Conservation (phyloP, 129 eudicot genomes). For the Flaveria trinervia region DNA sequence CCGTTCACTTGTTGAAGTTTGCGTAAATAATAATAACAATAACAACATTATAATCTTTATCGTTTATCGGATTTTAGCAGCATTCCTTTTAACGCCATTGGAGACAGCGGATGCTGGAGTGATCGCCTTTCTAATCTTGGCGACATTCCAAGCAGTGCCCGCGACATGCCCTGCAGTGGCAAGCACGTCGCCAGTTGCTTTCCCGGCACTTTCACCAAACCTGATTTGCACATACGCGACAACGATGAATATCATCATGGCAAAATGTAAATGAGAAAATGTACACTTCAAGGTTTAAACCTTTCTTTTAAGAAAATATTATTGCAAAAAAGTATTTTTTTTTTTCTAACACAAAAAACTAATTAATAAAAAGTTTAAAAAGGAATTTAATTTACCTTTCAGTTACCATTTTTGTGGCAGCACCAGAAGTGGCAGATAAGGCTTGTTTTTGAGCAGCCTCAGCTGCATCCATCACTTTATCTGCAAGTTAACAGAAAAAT, state of each 20-base stretch:
- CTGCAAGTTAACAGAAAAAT: slow-evolving; percentile 36
- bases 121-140: slow-evolving; percentile 72
- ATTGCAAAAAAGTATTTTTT: not conserved
- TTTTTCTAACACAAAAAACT: not conserved
- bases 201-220: slow-evolving; percentile 93
- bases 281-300: not conserved
- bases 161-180: slow-evolving; percentile 90
- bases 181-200: slow-evolving; percentile 76
- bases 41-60: not conserved
- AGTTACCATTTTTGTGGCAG: slow-evolving; percentile 67
- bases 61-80: slow-evolving; percentile 36
- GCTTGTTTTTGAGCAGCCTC: slow-evolving; percentile 91
- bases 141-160: slow-evolving; percentile 86
- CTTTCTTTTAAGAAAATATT: too few species aligned
- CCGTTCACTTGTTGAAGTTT: not conserved
- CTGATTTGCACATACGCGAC: slow-evolving; percentile 27
- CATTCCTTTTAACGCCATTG: slow-evolving; percentile 47
- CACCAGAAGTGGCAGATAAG: slow-evolving; percentile 72
- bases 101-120: slow-evolving; percentile 65
- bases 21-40: not conserved
- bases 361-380: too few species aligned
- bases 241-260: not conserved
- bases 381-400: slow-evolving; percentile 44
- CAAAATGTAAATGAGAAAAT: not conserved
- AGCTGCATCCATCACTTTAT: slow-evolving; percentile 74